Base-by-base conservation (phyloP, 2,329 filamentous ascomycete species). In the Fusarium nygamai region DNA sequence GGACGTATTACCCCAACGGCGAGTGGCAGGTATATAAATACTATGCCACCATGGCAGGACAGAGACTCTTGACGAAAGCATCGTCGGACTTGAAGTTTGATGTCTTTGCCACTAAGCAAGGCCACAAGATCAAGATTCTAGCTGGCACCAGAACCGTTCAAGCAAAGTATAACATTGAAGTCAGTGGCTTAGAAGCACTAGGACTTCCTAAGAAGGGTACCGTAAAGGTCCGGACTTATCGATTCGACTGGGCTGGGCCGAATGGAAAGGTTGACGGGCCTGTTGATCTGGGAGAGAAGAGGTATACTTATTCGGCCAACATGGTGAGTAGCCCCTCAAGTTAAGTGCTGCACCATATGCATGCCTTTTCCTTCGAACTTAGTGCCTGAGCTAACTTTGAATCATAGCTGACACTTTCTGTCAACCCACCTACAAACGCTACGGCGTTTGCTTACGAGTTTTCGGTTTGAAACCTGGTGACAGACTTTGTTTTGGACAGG, bases 331-430 rank as follows among this genome's bases (percentile, higher is more conserved):
- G n/a, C n/a, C n/a, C n/a, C n/a, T n/a, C n/a, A n/a, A n/a, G n/a
- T n/a, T n/a, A n/a, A n/a, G n/a, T n/a, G n/a, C n/a, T n/a, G n/a
- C n/a, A n/a, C n/a, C n/a, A n/a, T n/a, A n/a, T n/a, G n/a, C n/a
- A n/a, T n/a, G n/a, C n/a, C n/a, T n/a, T n/a, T n/a, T 17, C 8
- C 8, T 3, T 36, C 2, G 0, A 14, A 2, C 8, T 6, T 8
- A 22, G 2, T 22, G 13, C 3, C 14, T 4, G 7, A 19, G 14
- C 34, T 54, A n/a, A 54, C 14, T 12, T 22, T 29, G 5, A 17
- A 2, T 3, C 16, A 1, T 3, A 54, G 34, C 34, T 39, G 5
- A 29, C 3, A 29, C 27, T 54, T 9, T 19, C 20, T 19, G 14
- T 54, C 11, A 17, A 29, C 20, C 51, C 34, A 9, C 34, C 34